A percentile compares a stretch with the other conserved stretches of the same genome.
These are phyloP conservation scores for Adansonia grandidieri DNA, from an alignment of 441 rosid genomes.

Conservation along the genomic window DNA sequence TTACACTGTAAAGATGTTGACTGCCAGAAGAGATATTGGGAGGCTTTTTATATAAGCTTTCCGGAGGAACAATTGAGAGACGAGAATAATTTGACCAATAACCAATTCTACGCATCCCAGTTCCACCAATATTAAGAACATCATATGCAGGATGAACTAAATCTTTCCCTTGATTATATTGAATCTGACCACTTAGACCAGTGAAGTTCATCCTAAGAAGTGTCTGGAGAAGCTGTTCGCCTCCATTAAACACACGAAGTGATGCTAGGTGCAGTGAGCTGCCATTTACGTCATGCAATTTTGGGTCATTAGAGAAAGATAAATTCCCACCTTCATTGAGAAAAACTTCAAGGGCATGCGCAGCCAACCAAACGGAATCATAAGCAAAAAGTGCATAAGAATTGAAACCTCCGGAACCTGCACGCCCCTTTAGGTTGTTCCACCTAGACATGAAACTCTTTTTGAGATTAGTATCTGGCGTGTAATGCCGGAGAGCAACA, in stretches of 20 bases:
- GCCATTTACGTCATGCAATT: conserved; percentile 46
- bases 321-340: conserved; percentile 57
- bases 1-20: conserved; percentile 58
- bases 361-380: conserved; percentile 91
- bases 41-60: conserved; percentile 58
- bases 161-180: conserved; percentile 60
- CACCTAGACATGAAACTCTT: conserved; percentile 53
- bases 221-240: conserved; percentile 59
- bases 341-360: conserved; percentile 72
- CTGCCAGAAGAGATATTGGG: conserved; percentile 46
- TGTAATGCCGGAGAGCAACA: conserved; percentile 82
- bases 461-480: conserved; percentile 64
- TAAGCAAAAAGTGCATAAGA: conserved; percentile 86
- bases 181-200: conserved; percentile 68
- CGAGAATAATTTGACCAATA: conserved; percentile 86
- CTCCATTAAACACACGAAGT: conserved; percentile 71
- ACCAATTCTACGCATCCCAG: conserved; percentile 68
- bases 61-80: conserved; percentile 66
- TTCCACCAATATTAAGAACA: conserved; percentile 69
- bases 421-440: conserved; percentile 36
- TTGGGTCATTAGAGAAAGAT: conserved; percentile 72
- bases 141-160: conserved; percentile 73
- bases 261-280: conserved; percentile 60
- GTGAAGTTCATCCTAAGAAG: conserved; percentile 65
- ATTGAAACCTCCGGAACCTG: conserved; percentile 52